phyloP scores from a whole-genome alignment of 1,284 basidiomycete species.

The Moesziomyces antarcticus region DNA sequence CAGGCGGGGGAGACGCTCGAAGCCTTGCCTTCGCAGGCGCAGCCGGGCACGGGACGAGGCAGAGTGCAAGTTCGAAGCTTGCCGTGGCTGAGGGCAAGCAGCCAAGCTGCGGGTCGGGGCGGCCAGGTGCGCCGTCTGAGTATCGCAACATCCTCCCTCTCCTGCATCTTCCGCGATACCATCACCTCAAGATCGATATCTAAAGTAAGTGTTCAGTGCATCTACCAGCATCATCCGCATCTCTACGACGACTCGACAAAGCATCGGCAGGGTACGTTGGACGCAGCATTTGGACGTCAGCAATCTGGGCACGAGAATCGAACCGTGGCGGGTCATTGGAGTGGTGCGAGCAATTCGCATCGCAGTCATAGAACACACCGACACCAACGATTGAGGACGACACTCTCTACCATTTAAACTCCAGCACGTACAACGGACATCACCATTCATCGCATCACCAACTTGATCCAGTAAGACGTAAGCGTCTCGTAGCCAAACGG shows the following conservation, averaged over 20 bases:
- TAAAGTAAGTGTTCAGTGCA: constrained; percentile 33
- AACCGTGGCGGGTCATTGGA: too few relatives aligned
- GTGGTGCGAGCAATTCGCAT: neutral
- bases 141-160: constrained; percentile 6
- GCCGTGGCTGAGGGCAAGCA: neutral
- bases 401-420: too few relatives aligned
- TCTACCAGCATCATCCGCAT: constrained; percentile 8
- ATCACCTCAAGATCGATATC: constrained; percentile 53
- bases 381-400: neutral
- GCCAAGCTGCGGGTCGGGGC: neutral
- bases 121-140: constrained; percentile 5
- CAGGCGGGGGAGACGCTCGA: too few relatives aligned
- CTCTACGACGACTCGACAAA: neutral
- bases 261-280: neutral
- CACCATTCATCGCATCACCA: too few relatives aligned
- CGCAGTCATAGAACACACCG: neutral
- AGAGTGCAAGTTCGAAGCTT: neutral
- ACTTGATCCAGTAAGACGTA: too few relatives aligned
- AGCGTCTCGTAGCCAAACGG: too few relatives aligned
- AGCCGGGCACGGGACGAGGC: neutral
- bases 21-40: too few relatives aligned
- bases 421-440: too few relatives aligned
- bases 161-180: constrained; percentile 44
- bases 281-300: neutral
- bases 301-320: neutral